Base-by-base conservation (phyloP, 2,329 filamentous ascomycete genomes). In the Sphaerulina vaccinii region DNA sequence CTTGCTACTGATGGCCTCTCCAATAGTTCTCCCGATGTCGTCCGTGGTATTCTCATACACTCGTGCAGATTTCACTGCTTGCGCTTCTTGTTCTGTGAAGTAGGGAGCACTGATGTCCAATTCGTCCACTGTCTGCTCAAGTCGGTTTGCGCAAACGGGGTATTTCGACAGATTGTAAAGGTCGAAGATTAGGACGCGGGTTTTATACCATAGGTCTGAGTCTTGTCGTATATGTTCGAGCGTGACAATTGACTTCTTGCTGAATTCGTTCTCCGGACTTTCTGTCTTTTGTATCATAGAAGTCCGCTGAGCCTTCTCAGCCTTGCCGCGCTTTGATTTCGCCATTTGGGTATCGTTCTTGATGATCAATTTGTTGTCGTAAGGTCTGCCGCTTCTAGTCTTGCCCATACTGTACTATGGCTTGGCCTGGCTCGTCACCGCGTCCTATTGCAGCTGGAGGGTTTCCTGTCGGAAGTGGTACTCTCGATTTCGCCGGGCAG, bases 71-170 rank as follows among this genome's bases (percentile, higher is more conserved):
- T 54, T 54, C 15, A 54, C 40, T 18, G 19, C 9, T 9, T 19
- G 23, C 22, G 52, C 50, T 37, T 58, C 47, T 36, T 45, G 33
- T 23, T 15, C 11, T 9, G 47, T 43, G 45, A 58, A 56, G 27
- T 54, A 56, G 5, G 51, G 54, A 3, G 48, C 24, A 19, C 47
- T 50, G 42, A 59, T 52, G 40, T 54, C 54, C 3, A 43, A 35
- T 2, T 21, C 16, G 37, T 56, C 53, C 10, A 38, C 22, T 1
- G 44, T 52, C 18, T 44, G 33, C 15, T 32, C 16, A 10, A 33
- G 48, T 11, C 49, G 44, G 13, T 36, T 21, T 16, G 42, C 32
- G 21, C 41, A 39, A 6, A 44, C 5, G 21, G 39, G 22, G 27
- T 52, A 37, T 5, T 44, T 46, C 10, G 35, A 38, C 22, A 49